Evolutionary conservation across 176 grass and related monocot species (phyloP), one percentile per base, ranked within the genome.

Genomic region (Pontederia crassipes): DNA sequence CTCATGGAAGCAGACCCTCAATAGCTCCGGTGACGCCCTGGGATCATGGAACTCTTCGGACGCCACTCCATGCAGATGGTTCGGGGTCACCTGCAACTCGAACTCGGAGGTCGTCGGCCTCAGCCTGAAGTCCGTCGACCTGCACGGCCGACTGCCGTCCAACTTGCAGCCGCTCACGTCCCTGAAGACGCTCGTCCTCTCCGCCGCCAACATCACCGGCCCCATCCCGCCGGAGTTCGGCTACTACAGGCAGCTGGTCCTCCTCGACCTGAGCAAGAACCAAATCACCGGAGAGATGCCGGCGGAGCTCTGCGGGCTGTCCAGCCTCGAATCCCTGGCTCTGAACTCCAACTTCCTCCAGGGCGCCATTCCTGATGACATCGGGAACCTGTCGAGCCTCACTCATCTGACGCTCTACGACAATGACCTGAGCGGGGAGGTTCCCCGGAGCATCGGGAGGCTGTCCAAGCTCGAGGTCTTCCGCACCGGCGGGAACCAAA

Each of bases 391-490:
- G 58, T 82, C 86, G 1, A 66, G 78, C 32, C 73, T 96, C 15
- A 78, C 72, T 12, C 57, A 52, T 0, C 69, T 96, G 7, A 87
- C 78, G 2, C 67, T 96, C 56, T 90, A 82, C 65, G 91, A 96
- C 61, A 96, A 96, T 57, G 73, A 83, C 52, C 24, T 96, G 7
- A 80, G 69, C n/a, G 86, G 91, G 4, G 26, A 26, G 29, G 87
- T 96, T 51, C 86, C 91, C 28, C 47, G 59, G 17, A 85, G 65
- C 83, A 80, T 91, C 32, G 87, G 93, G 6, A 85, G 45, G 8
- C 57, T 97, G 20, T 75, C 83, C 72, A 97, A 85, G 73, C 72
- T 97, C n/a, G 69, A 88, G 68, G 88, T 87, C 74, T 76, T 97
- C 59, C 87, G 93, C 14, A 81, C 87, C 29, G 93, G 93, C 1